Base-by-base conservation (phyloP, 805 yeast genomes). In the Priceomyces fermenticarens region DNA sequence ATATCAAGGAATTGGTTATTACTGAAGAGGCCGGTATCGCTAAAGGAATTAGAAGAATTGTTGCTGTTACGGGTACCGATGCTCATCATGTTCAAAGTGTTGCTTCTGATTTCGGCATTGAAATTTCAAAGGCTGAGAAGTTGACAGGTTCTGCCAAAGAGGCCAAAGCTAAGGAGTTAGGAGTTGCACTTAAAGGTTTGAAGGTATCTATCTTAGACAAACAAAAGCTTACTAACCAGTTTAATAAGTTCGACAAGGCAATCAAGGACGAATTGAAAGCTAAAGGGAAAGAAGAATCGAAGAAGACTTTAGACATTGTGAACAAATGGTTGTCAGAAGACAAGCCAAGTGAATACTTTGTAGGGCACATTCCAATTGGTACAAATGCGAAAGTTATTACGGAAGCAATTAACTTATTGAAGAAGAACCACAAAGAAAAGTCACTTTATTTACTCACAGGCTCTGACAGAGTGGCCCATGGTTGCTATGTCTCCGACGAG, bases 21-120 rank as follows among this genome's bases (percentile, higher is more conserved):
- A 72, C 85, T 47, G 99, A 93, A 73, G 99, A 93, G 69, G 80
- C 88, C 49, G 98, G 99, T 67, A 93, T 93, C 64, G 98, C 99
- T 46, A 93, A 93, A 72, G 99, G 99, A 68, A 88, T 89, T 48
- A 83, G 99, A 71, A 88, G 99, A 76, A 86, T 93, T 62, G 97
- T 93, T 43, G 98, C 97, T 20, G 96, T 93, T 39, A 86, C 97
- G 12, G 98, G 98, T 36, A 72, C 79, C 39, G 95, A 82, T 49
- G 98, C 99, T 11, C 81, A 79, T 54, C 91, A 82, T 54, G 97
- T 89, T 39, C 97, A 93, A 74, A 77, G 87, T 61, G 61, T 84
- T 49, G 97, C 97, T 39, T 56, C 60, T 23, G 91, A 84, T 43
- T 91, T 83, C 58, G 81, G 75, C 27, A 71, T 68, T 36, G 73